Evolutionary conservation across 1,284 basidiomycete genomes (phyloP), one percentile per base, ranked within the genome.

Genomic region (Ganoderma meredithae): DNA sequence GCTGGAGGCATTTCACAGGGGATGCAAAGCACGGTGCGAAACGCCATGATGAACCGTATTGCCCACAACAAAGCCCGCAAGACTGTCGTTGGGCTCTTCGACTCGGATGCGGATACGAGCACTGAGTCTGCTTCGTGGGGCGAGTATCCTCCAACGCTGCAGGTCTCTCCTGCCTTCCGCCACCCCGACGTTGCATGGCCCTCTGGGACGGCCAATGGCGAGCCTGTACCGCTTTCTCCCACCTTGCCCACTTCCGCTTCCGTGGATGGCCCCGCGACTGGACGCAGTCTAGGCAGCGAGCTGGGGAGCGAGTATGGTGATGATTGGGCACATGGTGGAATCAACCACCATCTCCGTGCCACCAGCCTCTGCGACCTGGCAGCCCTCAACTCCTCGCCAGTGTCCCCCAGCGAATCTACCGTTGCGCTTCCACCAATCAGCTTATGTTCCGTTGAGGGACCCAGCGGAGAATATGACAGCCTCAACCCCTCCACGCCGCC

Each of bases 61-160:
- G 58, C 47, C 12, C 59, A 25, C 19, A 40, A 64, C 47, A 82
- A 78, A 68, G 71, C 81, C n/a, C 86, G 91, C 63, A 90, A 87
- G 71, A 87, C 87, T 9, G 85, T 93, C 19, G 82, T 90, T 25
- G 90, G 89, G 10, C 79, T 92, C 9, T 93, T 93, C 71, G 88
- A 89, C 69, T 74, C 78, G 19, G 67, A 64, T 13, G 68, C 68
- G 10, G 61, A 63, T 12, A 43, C 61, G 1, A 66, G 64, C 13
- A 36, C 39, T 10, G 60, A 39, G 2, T 60, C 60, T 40, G 56
- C 69, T 8, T 52, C n/a, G 36, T 67, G 47, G 49, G 47, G 63
- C 44, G 63, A 62, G 6, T 75, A 74, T 60, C 72, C 75, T 1
- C 61, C 68, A 17, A 67, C 68, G 22, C 58, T 76, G 39, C 67